Evolutionary conservation across 2,329 filamentous ascomycete genomes (phyloP), one percentile per base, ranked within the genome.

Genomic region (Ilyonectria sp.): DNA sequence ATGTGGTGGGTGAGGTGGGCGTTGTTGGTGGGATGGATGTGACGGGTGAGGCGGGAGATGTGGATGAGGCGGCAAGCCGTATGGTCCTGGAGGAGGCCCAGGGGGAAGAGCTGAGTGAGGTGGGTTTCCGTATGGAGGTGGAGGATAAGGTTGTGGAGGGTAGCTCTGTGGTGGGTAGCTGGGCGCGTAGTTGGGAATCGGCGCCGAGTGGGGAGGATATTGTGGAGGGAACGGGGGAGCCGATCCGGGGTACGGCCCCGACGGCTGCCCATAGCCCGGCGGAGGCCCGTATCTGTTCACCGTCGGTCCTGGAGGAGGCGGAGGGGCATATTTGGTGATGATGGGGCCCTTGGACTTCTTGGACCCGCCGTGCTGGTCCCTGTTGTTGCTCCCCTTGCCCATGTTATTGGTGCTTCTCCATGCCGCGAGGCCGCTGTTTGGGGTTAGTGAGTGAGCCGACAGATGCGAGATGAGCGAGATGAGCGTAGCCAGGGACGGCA

Each of bases 281-380:
- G 76, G 74, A 53, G 75, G 75, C 17, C 69, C 72, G 56, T 78
- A 78, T 56, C 64, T 69, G 53, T 59, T 58, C 54, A 61, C 63
- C 21, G 61, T 44, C 26, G 71, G 55, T n/a, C 49, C 65, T 21
- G 70, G 57, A 47, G 65, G 56, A 35, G 73, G 73, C 10, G 74
- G 69, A 52, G 77, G 80, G 9, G 75, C 70, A 60, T 81, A 81
- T 71, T 80, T 81, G 52, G 79, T 81, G 68, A 77, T 80, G 60
- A 77, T 78, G 44, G 77, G 77, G 3, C 76, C 80, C 60, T 76
- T 82, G 35, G 71, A 73, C 59, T 77, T 80, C 71, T 77, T 81
- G 9, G 75, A 63, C 19, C 73, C 75, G 29, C 72, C 71, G 33
- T 77, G 75, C 31, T 78, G 77, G 19, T 78, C 72, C 64, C 75